These are phyloP conservation scores for Rhodotorula sphaerocarpa DNA, from an alignment of 768 basidiomycete species.

Conservation along the genomic window DNA sequence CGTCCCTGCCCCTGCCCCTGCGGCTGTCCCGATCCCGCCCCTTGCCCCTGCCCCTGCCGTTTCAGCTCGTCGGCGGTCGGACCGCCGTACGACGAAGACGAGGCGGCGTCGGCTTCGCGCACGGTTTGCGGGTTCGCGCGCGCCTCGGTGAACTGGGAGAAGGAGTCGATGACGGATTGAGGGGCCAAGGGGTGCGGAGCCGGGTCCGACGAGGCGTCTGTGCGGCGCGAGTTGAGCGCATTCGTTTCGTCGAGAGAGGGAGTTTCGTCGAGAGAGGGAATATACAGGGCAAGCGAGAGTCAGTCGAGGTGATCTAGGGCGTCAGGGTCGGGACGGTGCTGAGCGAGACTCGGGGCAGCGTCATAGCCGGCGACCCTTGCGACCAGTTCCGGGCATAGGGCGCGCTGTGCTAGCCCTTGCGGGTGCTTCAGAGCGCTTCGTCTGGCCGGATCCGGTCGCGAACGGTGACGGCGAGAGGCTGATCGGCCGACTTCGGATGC, in stretches of 20 bases:
- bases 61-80: neutral
- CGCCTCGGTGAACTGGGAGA: constrained; percentile 12
- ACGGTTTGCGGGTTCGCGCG: constrained; percentile 6
- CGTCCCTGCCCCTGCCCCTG: neutral
- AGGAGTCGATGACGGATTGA: constrained; percentile 20
- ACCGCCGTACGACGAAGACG: constrained; percentile 11
- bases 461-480: neutral
- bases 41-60: neutral
- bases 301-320: too few species aligned
- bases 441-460: neutral
- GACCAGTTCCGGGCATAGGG: too few species aligned
- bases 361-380: too few species aligned
- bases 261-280: too few species aligned
- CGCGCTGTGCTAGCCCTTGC: too few species aligned
- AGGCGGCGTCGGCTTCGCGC: too few species aligned
- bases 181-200: constrained; percentile 31
- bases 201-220: constrained; percentile 5
- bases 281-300: too few species aligned
- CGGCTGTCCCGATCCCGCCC: neutral
- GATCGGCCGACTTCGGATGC: neutral
- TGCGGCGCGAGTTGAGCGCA: too few species aligned
- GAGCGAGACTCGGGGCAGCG: too few species aligned
- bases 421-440: too few species aligned
- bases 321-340: too few species aligned
- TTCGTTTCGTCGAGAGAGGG: too few species aligned